A percentile compares a stretch with the other conserved stretches of the same genome.
These are phyloP conservation scores for Nematodospora anomalae DNA, from an alignment of 1,139 yeast genomes.

Conservation along the genomic window DNA sequence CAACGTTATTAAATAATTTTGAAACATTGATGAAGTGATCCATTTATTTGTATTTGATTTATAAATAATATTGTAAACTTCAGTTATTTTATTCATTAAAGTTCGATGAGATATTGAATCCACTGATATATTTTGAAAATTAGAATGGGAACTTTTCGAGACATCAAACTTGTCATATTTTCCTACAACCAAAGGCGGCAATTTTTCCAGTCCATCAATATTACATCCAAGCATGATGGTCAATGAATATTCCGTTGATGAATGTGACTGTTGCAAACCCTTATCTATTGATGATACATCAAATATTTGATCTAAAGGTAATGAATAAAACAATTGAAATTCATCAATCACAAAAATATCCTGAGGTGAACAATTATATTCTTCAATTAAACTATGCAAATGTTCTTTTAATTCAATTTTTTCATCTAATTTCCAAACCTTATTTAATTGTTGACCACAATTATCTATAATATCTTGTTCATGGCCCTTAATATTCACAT, in stretches of 20 bases:
- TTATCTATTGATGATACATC: constrained; percentile 49
- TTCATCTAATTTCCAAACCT: constrained; percentile 64
- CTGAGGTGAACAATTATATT: constrained; percentile 44
- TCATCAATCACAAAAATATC: constrained; percentile 65
- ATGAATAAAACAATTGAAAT: constrained; percentile 57
- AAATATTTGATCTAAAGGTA: constrained; percentile 62
- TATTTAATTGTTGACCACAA: constrained; percentile 44
- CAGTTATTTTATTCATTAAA: constrained; percentile 49
- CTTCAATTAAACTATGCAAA: constrained; percentile 30
- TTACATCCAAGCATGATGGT: constrained; percentile 66
- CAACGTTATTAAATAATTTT: constrained; percentile 58
- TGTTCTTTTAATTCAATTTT: constrained; percentile 43
- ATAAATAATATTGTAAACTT: constrained; percentile 52
- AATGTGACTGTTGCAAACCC: constrained; percentile 44
- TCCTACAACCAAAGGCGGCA: constrained; percentile 62
- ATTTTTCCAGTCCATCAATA: constrained; percentile 61
- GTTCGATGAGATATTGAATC: constrained; percentile 22
- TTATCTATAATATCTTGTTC: constrained; percentile 41
- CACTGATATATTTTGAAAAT: constrained; percentile 30
- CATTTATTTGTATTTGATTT: constrained; percentile 63
- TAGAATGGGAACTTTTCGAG: constrained; percentile 28
- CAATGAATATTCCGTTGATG: constrained; percentile 52
- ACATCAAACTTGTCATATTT: constrained; percentile 57
- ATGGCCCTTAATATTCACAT: constrained; percentile 50
- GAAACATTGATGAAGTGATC: constrained; percentile 66